Percentiles rank a stretch among this genome's conserved stretches.
Conservation (phyloP, 2,329 filamentous ascomycete species). For the Arachnopeziza araneosa region DNA sequence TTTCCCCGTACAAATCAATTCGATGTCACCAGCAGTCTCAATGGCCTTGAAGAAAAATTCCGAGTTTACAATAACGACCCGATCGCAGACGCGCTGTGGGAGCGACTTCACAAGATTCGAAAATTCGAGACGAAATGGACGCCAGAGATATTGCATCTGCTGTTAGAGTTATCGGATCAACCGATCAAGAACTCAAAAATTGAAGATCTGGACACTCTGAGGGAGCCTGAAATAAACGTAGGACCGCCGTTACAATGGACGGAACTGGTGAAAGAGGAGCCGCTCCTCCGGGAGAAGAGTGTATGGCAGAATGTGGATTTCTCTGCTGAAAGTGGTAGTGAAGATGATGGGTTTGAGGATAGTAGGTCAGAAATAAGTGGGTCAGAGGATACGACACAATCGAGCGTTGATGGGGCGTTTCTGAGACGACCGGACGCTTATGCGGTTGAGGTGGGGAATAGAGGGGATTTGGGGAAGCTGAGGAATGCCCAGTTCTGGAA, state of each 20-base stretch:
- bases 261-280: slow-evolving; percentile 71
- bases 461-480: slow-evolving; percentile 34
- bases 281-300: slow-evolving; percentile 59
- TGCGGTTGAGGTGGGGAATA: slow-evolving; percentile 26
- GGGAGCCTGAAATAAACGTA: slow-evolving; percentile 38
- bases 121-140: slow-evolving; percentile 54
- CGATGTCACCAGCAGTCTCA: slow-evolving; percentile 57
- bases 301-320: slow-evolving; percentile 70
- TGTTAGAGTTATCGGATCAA: slow-evolving; percentile 76
- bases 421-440: slow-evolving; percentile 30
- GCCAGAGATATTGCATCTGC: slow-evolving; percentile 72
- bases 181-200: slow-evolving; percentile 67
- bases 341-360: slow-evolving; percentile 32
- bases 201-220: slow-evolving; percentile 53
- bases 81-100: slow-evolving; percentile 63
- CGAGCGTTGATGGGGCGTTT: slow-evolving; percentile 25
- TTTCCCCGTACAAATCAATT: slow-evolving; percentile 70
- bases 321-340: slow-evolving; percentile 55
- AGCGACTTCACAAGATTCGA: slow-evolving; percentile 54
- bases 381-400: slow-evolving; percentile 28
- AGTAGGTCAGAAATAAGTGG: slow-evolving; percentile 31
- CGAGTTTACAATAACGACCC: slow-evolving; percentile 72
- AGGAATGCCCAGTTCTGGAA: slow-evolving; percentile 43
- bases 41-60: slow-evolving; percentile 82
- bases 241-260: slow-evolving; percentile 63